Base-by-base conservation (phyloP, 2,329 filamentous ascomycete species). In the Alternaria sp. region DNA sequence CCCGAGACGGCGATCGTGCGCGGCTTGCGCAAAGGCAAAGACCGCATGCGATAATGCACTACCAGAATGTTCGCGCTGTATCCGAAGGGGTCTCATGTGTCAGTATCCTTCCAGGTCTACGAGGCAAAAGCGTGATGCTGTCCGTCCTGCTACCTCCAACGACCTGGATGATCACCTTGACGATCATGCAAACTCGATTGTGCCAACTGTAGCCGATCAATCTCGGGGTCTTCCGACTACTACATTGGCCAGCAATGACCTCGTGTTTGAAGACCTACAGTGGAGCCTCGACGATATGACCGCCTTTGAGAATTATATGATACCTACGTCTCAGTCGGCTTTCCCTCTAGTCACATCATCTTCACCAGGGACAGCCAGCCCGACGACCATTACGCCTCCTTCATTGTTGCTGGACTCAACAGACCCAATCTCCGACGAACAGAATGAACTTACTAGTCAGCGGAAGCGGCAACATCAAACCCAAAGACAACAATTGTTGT, bases 1-100 rank as follows among this genome's bases (percentile, higher is more conserved):
- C 10, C 26, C 10, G 19, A 57, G 43, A 49, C 54, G 43, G 17
- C 49, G 62, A 25, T 61, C 62, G n/a, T 64, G 62, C 9, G 17
- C 36, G 17, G 44, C 58, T 3, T 64, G 62, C 26, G 62, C 54
- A 26, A 40, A 54, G 40, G 25, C 62, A 3, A 64, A 64, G 45
- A 44, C 44, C 12, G 45, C 49, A 17, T 64, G 62, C 15, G 32
- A 55, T 44, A 61, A 57, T 6, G 21, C 15, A 15, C n/a, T 55
- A 6, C 49, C 54, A 3, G 17, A 6, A 28, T 61, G 62, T 50
- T 51, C 58, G 30, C 54, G 54, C 15, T 61, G 62, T n/a, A 17
- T 6, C 5, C n/a, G 4, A n/a, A 64, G 55, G 43, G 26, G 25
- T 6, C 13, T 57, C 15, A 15, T 6, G 12, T 64, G 61, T 25